Evolutionary conservation across 1,139 yeast species (phyloP).

Genomic region (Suhomyces terraborum): DNA sequence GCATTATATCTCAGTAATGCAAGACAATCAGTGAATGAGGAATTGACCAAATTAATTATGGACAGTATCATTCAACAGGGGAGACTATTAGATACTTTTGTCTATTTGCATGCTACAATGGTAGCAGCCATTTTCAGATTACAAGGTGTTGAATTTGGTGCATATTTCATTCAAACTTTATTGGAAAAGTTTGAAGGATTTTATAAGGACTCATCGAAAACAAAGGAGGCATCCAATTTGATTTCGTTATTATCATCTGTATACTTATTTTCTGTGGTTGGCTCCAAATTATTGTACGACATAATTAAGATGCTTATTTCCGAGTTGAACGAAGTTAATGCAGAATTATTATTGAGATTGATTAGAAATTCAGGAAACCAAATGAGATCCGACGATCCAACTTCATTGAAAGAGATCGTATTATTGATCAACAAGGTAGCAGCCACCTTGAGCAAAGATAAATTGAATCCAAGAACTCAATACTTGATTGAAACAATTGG

Average conservation of each 20-base stretch:
- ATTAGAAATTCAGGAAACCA: constrained; percentile 79
- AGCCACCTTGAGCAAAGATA: constrained; percentile 21
- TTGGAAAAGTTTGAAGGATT: constrained; percentile 63
- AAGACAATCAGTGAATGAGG: constrained; percentile 73
- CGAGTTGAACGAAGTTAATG: constrained; percentile 66
- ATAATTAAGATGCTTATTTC: constrained; percentile 58
- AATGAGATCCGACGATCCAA: constrained; percentile 87
- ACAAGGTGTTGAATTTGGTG: constrained; percentile 91
- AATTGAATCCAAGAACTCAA: constrained; percentile 65
- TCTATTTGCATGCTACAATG: constrained; percentile 77
- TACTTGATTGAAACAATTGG: constrained; percentile 84
- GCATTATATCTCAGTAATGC: constrained; percentile 65
- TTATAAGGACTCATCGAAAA: constrained; percentile 28
- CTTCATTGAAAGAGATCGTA: constrained; percentile 79
- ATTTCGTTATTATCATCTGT: constrained; percentile 74
- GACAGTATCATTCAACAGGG: constrained; percentile 69
- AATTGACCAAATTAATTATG: constrained; percentile 60
- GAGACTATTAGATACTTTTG: constrained; percentile 72
- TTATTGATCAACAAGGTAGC: constrained; percentile 49
- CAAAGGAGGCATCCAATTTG: constrained; percentile 68
- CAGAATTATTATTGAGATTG: constrained; percentile 74
- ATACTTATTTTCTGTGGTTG: constrained; percentile 74
- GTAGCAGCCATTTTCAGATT: constrained; percentile 72
- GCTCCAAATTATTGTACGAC: constrained; percentile 77
- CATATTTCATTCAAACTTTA: constrained; percentile 74